Base-by-base conservation (phyloP, 2,329 filamentous ascomycete genomes). In the Aspergillus quadricinctus region DNA sequence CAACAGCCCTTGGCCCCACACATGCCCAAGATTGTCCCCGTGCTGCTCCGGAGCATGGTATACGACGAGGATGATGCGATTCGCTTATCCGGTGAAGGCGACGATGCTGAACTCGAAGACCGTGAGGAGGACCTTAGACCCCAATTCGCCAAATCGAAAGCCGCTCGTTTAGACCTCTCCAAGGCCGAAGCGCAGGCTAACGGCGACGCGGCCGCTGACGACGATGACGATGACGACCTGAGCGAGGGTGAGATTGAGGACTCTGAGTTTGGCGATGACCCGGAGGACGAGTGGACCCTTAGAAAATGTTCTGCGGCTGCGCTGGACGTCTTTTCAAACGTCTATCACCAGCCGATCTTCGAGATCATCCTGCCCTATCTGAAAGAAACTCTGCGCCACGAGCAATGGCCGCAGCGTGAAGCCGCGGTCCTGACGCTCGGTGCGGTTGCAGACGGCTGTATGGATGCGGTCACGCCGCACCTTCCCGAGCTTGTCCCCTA, bases 271-370 rank as follows among this genome's bases (percentile, higher is more conserved):
- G 80, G 81, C 43, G 81, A 79, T 50, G 90, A 92, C 64, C 90
- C 91, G 0, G 94, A 97, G 72, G 91, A 96, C 71, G 85, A 86
- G 65, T 99, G 94, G 94, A 97, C 93, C 54, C 80, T 99, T 53
- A 86, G 94, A 61, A 99, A 99, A 77, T 97, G 94, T 78, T 97
- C 94, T 40, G 94, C 94, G 7, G 94, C 94, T 11, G 92, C 94
- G 8, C 81, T 99, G 43, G 94, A 99, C 70, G 90, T 96, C 11
- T 92, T 99, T 66, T 92, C 94, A 19, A 89, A 88, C 52, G 90
- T 96, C 61, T 99, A 96, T 74, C 87, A 90, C 65, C 85, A 87
- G 54, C 85, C 88, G 1, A 92, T 99, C 31, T 99, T 99, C 72
- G 86, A 92, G 63, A 88, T 90, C 60, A 96, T 96, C 58, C 81